Percentiles rank a stretch among this genome's conserved stretches.
phyloP scores from a whole-genome alignment of 805 yeast genomes.

The Babjeviella inositovora region DNA sequence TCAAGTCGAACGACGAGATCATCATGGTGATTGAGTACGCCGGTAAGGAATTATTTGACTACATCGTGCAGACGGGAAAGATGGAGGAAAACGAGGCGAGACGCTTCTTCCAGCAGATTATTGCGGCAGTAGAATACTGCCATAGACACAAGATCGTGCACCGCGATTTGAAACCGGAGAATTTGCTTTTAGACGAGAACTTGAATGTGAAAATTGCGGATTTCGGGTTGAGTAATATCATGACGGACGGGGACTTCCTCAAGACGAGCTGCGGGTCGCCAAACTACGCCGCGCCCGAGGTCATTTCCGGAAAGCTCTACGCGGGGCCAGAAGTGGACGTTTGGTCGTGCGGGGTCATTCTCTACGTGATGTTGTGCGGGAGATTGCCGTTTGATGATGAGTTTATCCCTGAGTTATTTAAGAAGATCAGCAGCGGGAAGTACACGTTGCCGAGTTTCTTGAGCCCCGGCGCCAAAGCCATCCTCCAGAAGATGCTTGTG shows the following conservation, averaged over 20 bases:
- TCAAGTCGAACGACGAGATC: constrained; percentile 87
- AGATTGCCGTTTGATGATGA: constrained; percentile 94
- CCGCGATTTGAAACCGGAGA: constrained; percentile 93
- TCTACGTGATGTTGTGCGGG: constrained; percentile 93
- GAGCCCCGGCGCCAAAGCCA: constrained; percentile 69
- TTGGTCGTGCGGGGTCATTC: constrained; percentile 93
- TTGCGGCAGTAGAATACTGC: constrained; percentile 92
- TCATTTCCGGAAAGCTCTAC: constrained; percentile 81
- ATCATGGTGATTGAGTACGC: constrained; percentile 97
- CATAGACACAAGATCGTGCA: constrained; percentile 95
- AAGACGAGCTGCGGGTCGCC: constrained; percentile 96
- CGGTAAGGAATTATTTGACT: constrained; percentile 90
- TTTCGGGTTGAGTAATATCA: constrained; percentile 85
- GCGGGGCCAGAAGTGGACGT: constrained; percentile 99
- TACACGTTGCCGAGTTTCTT: constrained; percentile 80
- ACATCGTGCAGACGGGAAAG: constrained; percentile 85
- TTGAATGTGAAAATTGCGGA: constrained; percentile 92
- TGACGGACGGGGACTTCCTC: constrained; percentile 94
- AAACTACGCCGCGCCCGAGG: constrained; percentile 96
- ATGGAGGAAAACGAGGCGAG: constrained; percentile 89
- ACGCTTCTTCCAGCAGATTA: constrained; percentile 88
- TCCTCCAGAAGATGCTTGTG: constrained; percentile 80
- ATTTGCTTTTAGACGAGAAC: constrained; percentile 74
- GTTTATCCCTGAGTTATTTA: constrained; percentile 85
- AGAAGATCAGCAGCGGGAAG: constrained; percentile 84